phyloP scores from a whole-genome alignment of 75 land plant genomes.

The Pinus taeda region DNA sequence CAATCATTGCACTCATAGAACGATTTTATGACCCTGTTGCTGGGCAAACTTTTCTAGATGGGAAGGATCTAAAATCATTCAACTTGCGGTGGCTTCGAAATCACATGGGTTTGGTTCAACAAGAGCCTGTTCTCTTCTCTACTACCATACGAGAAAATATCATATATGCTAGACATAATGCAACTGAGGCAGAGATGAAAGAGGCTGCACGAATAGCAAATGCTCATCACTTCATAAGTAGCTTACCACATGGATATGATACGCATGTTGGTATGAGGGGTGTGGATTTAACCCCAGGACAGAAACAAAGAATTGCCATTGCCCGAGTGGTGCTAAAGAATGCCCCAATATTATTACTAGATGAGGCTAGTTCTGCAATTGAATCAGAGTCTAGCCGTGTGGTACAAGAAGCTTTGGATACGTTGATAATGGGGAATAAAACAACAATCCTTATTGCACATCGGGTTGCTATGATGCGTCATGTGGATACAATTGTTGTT shows the following conservation, averaged over 20 bases:
- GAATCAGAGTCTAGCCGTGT: constrained; percentile 96
- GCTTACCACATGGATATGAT: constrained; percentile 98
- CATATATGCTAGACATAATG: constrained; percentile 96
- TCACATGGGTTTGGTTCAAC: constrained; percentile 94
- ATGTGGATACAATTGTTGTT: constrained; percentile 94
- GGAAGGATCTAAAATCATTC: constrained; percentile 75
- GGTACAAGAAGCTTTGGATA: constrained; percentile 97
- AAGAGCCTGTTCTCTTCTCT: constrained; percentile 95
- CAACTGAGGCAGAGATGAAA: constrained; percentile 95
- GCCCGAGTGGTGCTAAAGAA: constrained; percentile 94
- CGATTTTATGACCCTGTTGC: constrained; percentile 93
- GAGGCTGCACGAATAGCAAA: constrained; percentile 99
- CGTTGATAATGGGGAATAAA: constrained; percentile 94
- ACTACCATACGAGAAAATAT: constrained; percentile 95
- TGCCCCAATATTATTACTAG: constrained; percentile 90
- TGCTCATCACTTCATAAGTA: constrained; percentile 98
- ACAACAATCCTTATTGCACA: constrained; percentile 97
- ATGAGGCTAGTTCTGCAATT: constrained; percentile 95
- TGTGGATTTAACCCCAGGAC: constrained; percentile 89
- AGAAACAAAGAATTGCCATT: constrained; percentile 96
- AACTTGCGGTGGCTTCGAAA: constrained; percentile 94
- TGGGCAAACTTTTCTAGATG: constrained; percentile 82
- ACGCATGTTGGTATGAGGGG: constrained; percentile 99
- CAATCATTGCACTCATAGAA: constrained; percentile 89
- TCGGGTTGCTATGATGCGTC: constrained; percentile 93